Percentiles rank a stretch among this genome's conserved stretches.
Evolutionary conservation across 495 filamentous ascomycete genomes (phyloP).

Genomic region (Lophiostoma macrostomum): DNA sequence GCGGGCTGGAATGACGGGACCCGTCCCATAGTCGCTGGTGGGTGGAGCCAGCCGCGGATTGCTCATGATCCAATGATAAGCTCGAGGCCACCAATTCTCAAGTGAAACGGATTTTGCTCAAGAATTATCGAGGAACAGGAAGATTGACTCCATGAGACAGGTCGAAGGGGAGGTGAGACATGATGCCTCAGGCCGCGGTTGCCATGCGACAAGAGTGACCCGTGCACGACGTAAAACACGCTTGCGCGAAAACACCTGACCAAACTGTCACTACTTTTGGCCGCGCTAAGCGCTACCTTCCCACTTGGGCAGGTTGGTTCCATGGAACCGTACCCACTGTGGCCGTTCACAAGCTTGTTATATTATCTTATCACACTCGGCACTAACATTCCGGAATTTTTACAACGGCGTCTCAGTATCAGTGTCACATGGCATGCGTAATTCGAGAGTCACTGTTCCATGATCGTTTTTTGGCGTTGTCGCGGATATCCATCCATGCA

Average conservation of each 20-base stretch:
- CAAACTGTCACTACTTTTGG: not conserved
- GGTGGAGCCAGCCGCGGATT: not conserved
- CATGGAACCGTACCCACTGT: no score
- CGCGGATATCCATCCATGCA: slow-evolving; percentile 30
- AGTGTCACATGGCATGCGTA: no score
- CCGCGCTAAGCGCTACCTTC: not conserved
- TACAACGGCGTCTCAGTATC: no score
- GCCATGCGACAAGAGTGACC: not conserved
- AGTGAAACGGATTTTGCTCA: not conserved
- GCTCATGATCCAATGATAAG: no score
- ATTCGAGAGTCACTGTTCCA: no score
- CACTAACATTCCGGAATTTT: no score
- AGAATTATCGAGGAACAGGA: not conserved
- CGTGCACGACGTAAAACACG: not conserved
- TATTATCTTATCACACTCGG: no score
- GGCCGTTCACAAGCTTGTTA: no score
- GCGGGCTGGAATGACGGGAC: slow-evolving; percentile 1
- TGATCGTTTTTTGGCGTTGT: slow-evolving; percentile 16
- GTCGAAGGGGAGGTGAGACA: slow-evolving; percentile 6
- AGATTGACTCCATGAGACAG: slow-evolving; percentile 1
- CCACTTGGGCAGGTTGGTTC: no score
- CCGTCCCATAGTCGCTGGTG: not conserved
- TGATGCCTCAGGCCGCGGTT: slow-evolving; percentile 24
- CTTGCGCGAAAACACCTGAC: slow-evolving; percentile 5
- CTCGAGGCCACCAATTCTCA: no score